Conservation (phyloP, 2,329 filamentous ascomycete genomes). For the Trichophyton schoenleinii region DNA sequence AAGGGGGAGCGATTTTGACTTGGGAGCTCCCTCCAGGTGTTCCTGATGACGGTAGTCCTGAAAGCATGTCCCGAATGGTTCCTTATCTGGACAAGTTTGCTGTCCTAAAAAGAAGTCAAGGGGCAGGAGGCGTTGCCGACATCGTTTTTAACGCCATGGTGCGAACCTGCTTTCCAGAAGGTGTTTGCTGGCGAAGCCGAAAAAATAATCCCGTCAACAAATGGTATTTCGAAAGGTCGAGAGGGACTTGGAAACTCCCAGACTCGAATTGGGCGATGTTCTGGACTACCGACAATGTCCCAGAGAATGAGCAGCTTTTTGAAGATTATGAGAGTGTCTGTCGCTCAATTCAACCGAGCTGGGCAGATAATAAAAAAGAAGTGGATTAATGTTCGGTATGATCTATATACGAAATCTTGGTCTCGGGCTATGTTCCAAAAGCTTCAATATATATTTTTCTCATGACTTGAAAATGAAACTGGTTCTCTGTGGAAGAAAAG, state of each 20-base stretch:
- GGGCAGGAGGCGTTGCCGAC: conserved; percentile 83
- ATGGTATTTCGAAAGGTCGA: conserved; percentile 92
- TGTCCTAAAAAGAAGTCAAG: conserved; percentile 76
- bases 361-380: conserved; percentile 36
- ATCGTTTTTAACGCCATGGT: conserved; percentile 96
- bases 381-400: conserved; percentile 36
- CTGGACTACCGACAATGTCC: conserved; percentile 67
- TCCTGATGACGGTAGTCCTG: conserved; percentile 41
- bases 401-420: not conserved
- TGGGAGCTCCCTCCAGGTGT: conserved; percentile 68
- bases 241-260: conserved; percentile 68
- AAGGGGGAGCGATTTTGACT: conserved; percentile 85
- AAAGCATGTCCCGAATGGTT: conserved; percentile 52
- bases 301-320: conserved; percentile 43
- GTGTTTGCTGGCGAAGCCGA: conserved; percentile 84
- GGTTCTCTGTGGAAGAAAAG: too few species aligned
- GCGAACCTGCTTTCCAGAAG: conserved; percentile 69
- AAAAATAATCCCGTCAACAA: conserved; percentile 94
- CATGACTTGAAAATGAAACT: too few species aligned
- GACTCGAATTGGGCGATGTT: conserved; percentile 96
- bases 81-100: conserved; percentile 98
- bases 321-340: conserved; percentile 66
- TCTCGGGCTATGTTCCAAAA: not conserved
- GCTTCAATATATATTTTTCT: not conserved
- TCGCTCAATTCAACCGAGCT: conserved; percentile 42